These are phyloP conservation scores for Glycine soja DNA, from an alignment of 306 rosid species.

Conservation along the genomic window DNA sequence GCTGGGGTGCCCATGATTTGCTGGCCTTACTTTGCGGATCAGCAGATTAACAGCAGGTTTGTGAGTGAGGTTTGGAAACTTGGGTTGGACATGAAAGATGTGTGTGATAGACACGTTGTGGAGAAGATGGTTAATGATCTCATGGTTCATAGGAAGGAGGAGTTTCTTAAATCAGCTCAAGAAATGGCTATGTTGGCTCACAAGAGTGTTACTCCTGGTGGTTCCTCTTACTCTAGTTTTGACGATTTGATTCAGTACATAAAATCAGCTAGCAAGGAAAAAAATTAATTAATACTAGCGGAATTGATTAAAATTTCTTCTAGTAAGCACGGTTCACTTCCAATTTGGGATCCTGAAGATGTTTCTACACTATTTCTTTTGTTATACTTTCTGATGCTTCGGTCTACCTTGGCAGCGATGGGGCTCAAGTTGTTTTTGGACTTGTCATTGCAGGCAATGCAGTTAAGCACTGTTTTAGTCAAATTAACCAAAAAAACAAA, in stretches of 20 bases:
- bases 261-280: neutral
- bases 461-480: too few species aligned
- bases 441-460: too few species aligned
- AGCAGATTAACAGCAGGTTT: slow-evolving; percentile 52
- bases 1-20: slow-evolving; percentile 56
- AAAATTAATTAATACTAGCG: neutral
- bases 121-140: slow-evolving; percentile 50
- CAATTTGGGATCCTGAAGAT: neutral
- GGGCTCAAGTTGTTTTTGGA: too few species aligned
- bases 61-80: slow-evolving; percentile 55
- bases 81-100: slow-evolving; percentile 59
- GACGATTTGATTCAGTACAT: slow-evolving; percentile 28
- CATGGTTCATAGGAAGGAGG: slow-evolving; percentile 38
- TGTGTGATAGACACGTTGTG: slow-evolving; percentile 45
- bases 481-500: too few species aligned
- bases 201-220: slow-evolving; percentile 33
- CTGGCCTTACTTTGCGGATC: slow-evolving; percentile 54
- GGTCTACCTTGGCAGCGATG: too few species aligned
- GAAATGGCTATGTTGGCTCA: slow-evolving; percentile 37
- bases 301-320: neutral
- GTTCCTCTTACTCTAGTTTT: slow-evolving; percentile 36
- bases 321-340: neutral
- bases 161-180: slow-evolving; percentile 23
- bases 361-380: too few species aligned
- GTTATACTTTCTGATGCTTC: too few species aligned